These are phyloP conservation scores for Naematelia aurantialba DNA, from an alignment of 768 basidiomycete species.

Conservation along the genomic window DNA sequence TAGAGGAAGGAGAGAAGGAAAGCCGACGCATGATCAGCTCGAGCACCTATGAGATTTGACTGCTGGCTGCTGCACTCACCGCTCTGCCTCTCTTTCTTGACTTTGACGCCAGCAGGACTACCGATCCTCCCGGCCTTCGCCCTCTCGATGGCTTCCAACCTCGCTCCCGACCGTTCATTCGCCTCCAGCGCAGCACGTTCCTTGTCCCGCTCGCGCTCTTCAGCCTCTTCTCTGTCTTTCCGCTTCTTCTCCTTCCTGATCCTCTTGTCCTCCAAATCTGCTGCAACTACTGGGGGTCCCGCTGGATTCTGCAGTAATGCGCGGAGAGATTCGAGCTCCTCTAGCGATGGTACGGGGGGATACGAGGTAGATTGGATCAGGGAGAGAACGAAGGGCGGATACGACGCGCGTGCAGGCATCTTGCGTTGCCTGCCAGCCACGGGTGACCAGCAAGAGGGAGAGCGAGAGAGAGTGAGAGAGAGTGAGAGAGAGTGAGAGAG, in stretches of 20 bases:
- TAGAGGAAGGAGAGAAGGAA: conserved; percentile 3
- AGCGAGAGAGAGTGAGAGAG: not conserved
- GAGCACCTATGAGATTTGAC: not conserved
- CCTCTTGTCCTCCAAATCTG: not conserved
- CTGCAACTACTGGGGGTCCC: not conserved
- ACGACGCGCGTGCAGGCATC: conserved; percentile 1
- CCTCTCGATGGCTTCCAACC: conserved; percentile 12
- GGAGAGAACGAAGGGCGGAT: conserved; percentile 11
- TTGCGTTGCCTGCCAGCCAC: not conserved
- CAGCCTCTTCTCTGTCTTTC: conserved; percentile 8
- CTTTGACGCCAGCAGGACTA: conserved; percentile 28
- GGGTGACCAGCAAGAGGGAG: not conserved
- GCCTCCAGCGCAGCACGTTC: conserved; percentile 17
- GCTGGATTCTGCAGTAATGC: not conserved
- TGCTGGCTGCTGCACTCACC: conserved; percentile 18
- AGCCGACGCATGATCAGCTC: conserved; percentile 1
- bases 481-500: not conserved
- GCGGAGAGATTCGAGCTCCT: conserved; percentile 30
- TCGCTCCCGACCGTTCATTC: conserved; percentile 11
- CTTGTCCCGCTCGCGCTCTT: not conserved
- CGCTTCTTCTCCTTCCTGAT: not conserved
- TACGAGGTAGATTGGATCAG: conserved; percentile 35
- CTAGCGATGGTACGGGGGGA: conserved; percentile 15
- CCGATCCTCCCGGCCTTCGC: conserved; percentile 23
- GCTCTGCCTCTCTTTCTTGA: conserved; percentile 40